Evolutionary conservation across 2,329 filamentous ascomycete species (phyloP), one percentile per base, ranked within the genome.

Genomic region (Hypocreales sp.): DNA sequence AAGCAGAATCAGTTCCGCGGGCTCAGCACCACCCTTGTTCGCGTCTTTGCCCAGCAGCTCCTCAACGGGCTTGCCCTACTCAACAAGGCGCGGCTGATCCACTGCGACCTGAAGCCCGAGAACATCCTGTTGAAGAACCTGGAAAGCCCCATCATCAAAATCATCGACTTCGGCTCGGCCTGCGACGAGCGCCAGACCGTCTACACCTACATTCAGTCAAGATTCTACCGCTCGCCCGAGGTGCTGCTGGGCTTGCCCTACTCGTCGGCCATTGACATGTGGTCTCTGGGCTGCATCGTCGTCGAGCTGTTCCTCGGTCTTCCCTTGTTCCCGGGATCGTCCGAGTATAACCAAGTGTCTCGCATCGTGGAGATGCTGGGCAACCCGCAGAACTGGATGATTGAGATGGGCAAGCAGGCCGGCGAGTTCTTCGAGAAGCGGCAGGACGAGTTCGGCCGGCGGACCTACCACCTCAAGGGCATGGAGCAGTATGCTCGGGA

Each of bases 1-100:
- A 98, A 98, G 60, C 90, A 98, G 55, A 98, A 98, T 49, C 90
- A 98, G 48, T 98, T 98, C 67, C 77, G 90, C 40, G 90, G 90
- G 30, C 61, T 98, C 37, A 95, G 90, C 57, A 98, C 90, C 14
- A 98, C 90, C 1, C 67, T 98, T 25, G 90, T 98, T 24, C 79
- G 90, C 31, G 90, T 98, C 13, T 98, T 98, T 55, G 90, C 90
- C 9, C 90, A 98, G 51, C 90, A 98, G 56, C 61, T 98, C 31
- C 67, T 98, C 35, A 95, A 92, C 42, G 90, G 87, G 3, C 61
- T 98, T 30, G 82, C 84, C 28, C 61, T 98, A 34, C 61, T 98
- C 37, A 94, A 93, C 57, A 98, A 95, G 58, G 90, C 90, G 18
- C 81, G 90, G 35, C 57, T 98, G 42, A 98, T 98, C 42, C 90